phyloP scores from a whole-genome alignment of 139 green algal genomes.

The Micractinium conductrix region DNA sequence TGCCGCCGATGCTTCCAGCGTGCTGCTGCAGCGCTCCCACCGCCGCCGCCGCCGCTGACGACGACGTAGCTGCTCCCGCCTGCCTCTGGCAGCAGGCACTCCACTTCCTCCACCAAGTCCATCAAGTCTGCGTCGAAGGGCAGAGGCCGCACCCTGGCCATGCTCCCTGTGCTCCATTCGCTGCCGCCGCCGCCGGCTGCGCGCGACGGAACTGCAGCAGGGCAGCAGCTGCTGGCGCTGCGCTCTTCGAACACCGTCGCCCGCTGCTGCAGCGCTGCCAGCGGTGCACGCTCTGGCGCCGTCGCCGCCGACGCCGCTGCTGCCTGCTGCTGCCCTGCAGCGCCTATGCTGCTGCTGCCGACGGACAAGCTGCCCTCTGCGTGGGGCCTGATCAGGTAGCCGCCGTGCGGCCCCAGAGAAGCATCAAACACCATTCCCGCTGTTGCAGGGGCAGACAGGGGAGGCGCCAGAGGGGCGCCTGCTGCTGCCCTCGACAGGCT shows the following conservation, averaged over 20 bases:
- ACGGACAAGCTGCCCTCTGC: background rate
- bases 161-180: too few species aligned
- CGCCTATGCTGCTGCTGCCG: background rate
- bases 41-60: too few species aligned
- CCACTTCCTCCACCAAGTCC: constrained; percentile 14
- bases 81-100: background rate
- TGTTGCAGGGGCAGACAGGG: background rate
- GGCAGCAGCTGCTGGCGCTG: background rate
- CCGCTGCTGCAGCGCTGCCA: background rate
- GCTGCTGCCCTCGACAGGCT: background rate
- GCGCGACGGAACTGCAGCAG: background rate
- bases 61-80: background rate
- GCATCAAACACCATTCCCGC: background rate
- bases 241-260: background rate
- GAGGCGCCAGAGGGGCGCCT: background rate
- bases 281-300: background rate
- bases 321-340: background rate
- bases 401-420: background rate
- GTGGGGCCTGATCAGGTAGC: background rate
- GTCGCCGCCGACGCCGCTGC: background rate
- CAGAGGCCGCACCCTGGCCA: background rate
- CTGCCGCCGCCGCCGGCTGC: background rate
- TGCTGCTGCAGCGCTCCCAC: background rate
- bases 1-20: too few species aligned
- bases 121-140: background rate